phyloP scores from a whole-genome alignment of 768 basidiomycete genomes.

The Termitomyces sp. region DNA sequence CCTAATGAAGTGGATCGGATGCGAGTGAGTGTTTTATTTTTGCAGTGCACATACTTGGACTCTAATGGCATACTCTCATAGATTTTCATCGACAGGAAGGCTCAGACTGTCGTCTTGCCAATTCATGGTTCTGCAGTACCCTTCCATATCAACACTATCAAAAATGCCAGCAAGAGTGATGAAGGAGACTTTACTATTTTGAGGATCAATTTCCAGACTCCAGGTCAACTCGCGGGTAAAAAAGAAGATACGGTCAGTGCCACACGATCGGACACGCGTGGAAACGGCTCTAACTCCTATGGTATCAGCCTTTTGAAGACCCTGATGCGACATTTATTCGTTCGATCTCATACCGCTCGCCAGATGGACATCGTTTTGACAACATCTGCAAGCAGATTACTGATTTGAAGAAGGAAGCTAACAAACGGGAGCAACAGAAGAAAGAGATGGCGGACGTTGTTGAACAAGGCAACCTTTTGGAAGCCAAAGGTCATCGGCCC shows the following conservation, averaged over 20 bases:
- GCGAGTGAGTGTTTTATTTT: constrained; percentile 45
- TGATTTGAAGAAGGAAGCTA: constrained; percentile 92
- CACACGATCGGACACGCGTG: not conserved
- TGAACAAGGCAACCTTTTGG: constrained; percentile 86
- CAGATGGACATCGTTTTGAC: constrained; percentile 86
- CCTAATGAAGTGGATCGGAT: constrained; percentile 79
- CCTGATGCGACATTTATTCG: constrained; percentile 95
- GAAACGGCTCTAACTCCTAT: not conserved
- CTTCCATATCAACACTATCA: constrained; percentile 97
- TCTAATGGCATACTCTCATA: constrained; percentile 22
- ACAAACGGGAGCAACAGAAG: constrained; percentile 95
- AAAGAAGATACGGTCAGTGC: constrained; percentile 88
- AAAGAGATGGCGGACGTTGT: constrained; percentile 98
- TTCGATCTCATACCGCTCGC: constrained; percentile 88
- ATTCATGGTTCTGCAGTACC: constrained; percentile 95
- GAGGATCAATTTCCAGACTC: constrained; percentile 97
- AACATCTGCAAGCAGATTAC: constrained; percentile 88
- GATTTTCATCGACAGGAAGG: constrained; percentile 90
- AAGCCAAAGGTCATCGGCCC: constrained; percentile 85
- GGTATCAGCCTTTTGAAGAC: constrained; percentile 83
- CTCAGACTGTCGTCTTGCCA: constrained; percentile 85
- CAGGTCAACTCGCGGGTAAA: constrained; percentile 94
- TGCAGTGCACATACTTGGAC: not conserved
- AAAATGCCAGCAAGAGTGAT: constrained; percentile 96
- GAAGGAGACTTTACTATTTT: constrained; percentile 93